A percentile compares a stretch with the other conserved stretches of the same genome.
Conservation (phyloP, 371 early-diverging fungal genomes). For the Circinella minor region DNA sequence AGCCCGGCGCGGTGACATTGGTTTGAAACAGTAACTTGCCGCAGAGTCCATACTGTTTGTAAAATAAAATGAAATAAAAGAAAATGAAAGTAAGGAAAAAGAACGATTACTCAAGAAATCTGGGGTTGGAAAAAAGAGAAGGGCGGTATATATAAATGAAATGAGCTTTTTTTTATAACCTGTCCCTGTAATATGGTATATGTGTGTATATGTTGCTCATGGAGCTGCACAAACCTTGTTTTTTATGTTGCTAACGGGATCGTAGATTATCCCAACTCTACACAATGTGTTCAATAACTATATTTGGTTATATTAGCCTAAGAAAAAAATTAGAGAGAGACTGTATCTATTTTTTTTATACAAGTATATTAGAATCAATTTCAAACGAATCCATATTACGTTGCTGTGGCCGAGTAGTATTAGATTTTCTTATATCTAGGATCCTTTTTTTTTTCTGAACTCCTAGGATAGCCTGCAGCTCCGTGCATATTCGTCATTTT, state of each 20-base stretch:
- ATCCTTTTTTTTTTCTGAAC: conserved; percentile 14
- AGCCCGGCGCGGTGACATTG: conserved; percentile 15
- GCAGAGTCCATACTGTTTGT: neutral
- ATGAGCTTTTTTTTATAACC: neutral
- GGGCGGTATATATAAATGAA: conserved; percentile 21
- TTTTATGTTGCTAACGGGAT: conserved; percentile 18
- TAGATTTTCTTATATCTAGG: conserved; percentile 3
- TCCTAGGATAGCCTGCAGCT: conserved; percentile 13
- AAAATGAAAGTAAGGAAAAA: conserved; percentile 15
- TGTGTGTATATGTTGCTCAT: conserved; percentile 9
- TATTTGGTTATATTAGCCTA: conserved; percentile 49
- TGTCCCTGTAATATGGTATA: neutral
- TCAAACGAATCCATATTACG: conserved; percentile 41
- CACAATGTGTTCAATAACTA: conserved; percentile 35
- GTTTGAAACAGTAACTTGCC: conserved; percentile 14
- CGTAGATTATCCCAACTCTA: conserved; percentile 20
- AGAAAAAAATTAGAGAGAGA: conserved; percentile 18
- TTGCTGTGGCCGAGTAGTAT: conserved; percentile 18
- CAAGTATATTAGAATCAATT: conserved; percentile 32
- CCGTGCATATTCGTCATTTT: conserved; percentile 18
- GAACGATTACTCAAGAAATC: conserved; percentile 7
- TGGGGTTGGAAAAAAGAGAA: neutral
- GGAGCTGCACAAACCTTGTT: conserved; percentile 24
- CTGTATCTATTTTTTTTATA: conserved; percentile 1
- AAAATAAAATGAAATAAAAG: conserved; percentile 12